Evolutionary conservation across 2,329 filamentous ascomycete species (phyloP).

Genomic region (Xylariomycetidae sp.): DNA sequence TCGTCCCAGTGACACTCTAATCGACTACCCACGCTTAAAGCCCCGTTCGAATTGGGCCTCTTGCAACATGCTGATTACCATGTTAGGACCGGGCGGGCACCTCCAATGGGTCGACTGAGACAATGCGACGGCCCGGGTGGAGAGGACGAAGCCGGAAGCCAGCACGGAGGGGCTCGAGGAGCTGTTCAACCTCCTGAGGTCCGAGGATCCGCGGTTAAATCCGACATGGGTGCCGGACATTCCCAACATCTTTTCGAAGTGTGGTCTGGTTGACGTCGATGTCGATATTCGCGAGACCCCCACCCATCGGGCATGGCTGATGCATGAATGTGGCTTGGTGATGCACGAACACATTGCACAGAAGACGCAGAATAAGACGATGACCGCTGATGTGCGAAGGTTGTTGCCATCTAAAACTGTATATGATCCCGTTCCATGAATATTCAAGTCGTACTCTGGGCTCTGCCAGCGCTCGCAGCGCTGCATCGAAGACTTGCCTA

Average conservation of each 20-base stretch:
- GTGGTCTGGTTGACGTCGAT: slow-evolving; percentile 10
- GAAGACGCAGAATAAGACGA: slow-evolving; percentile 15
- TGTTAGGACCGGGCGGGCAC: slow-evolving; percentile 14
- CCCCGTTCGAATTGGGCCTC: too few relatives aligned
- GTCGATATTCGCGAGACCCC: slow-evolving; percentile 6
- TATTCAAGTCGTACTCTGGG: too few relatives aligned
- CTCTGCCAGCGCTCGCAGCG: too few relatives aligned
- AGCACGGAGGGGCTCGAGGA: slow-evolving; percentile 4
- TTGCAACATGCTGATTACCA: neutral
- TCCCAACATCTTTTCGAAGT: slow-evolving; percentile 3
- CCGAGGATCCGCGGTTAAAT: slow-evolving; percentile 5
- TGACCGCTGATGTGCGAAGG: slow-evolving; percentile 7
- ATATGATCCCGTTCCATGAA: too few relatives aligned
- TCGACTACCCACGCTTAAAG: too few relatives aligned
- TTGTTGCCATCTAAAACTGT: too few relatives aligned
- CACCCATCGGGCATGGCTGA: slow-evolving; percentile 6
- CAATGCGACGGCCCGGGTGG: slow-evolving; percentile 6
- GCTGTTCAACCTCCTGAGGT: slow-evolving; percentile 4
- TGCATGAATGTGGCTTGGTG: slow-evolving; percentile 12
- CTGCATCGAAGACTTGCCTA: too few relatives aligned
- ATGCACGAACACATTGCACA: slow-evolving; percentile 18
- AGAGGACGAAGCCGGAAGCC: slow-evolving; percentile 4
- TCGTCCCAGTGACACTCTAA: too few relatives aligned
- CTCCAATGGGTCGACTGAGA: slow-evolving; percentile 16
- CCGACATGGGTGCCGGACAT: slow-evolving; percentile 8